A percentile compares a stretch with the other conserved stretches of the same genome.
These are phyloP conservation scores for Picea engelmannii DNA, from an alignment of 83 land plant species.

Conservation along the genomic window DNA sequence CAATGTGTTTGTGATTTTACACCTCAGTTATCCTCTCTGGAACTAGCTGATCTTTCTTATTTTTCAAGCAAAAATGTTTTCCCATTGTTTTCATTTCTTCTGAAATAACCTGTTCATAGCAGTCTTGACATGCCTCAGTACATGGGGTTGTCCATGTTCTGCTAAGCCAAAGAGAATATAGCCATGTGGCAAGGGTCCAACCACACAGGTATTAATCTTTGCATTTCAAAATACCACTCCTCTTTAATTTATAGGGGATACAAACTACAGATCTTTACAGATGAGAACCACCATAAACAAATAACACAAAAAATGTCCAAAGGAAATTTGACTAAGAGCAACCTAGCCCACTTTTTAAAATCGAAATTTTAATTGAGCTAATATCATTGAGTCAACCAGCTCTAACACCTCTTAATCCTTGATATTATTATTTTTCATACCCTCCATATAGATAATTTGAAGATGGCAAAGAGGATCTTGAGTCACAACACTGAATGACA, in stretches of 20 bases:
- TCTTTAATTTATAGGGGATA: background rate
- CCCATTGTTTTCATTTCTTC: background rate
- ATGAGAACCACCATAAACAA: background rate
- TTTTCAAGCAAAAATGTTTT: background rate
- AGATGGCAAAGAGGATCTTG: background rate
- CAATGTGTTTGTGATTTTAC: too few species aligned
- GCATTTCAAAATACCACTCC: background rate
- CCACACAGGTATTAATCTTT: background rate
- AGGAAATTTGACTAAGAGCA: background rate
- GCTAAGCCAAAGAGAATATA: background rate
- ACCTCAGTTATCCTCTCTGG: background rate
- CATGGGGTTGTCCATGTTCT: background rate
- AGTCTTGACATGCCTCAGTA: background rate
- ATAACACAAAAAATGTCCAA: background rate
- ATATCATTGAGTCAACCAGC: background rate
- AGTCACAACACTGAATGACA: background rate
- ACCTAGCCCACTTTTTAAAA: background rate
- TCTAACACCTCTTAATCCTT: background rate
- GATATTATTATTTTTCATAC: background rate
- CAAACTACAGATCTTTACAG: background rate
- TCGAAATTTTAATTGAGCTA: background rate
- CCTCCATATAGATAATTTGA: background rate
- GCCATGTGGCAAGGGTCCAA: too few species aligned
- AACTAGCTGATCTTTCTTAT: background rate
- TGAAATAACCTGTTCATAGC: background rate